phyloP scores from a whole-genome alignment of 805 yeast species.

The Metschnikowia hibisci region DNA sequence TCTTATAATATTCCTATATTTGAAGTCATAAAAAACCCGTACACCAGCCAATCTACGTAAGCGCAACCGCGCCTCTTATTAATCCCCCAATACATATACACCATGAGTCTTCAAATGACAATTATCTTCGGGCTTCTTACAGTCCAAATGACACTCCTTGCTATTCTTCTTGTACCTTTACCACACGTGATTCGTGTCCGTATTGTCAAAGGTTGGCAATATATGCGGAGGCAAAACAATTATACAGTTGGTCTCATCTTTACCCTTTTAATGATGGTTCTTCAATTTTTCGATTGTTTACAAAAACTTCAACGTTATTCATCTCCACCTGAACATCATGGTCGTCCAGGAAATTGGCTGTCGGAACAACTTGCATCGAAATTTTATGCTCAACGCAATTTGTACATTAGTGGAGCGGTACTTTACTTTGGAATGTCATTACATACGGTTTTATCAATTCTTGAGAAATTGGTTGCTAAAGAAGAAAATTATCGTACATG shows the following conservation, averaged over 20 bases:
- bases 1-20: too few relatives aligned
- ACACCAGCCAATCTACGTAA: background rate
- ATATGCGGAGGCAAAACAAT: conserved; percentile 35
- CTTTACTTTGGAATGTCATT: conserved; percentile 53
- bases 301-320: conserved; percentile 34
- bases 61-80: background rate
- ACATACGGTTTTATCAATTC: conserved; percentile 49
- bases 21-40: background rate
- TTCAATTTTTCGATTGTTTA: conserved; percentile 54
- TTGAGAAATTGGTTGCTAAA: conserved; percentile 49
- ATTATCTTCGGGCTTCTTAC: conserved; percentile 45
- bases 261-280: conserved; percentile 37
- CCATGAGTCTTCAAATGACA: conserved; percentile 46
- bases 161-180: conserved; percentile 51
- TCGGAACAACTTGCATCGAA: conserved; percentile 54
- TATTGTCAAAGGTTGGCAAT: conserved; percentile 36
- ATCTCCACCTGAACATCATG: conserved; percentile 13
- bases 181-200: conserved; percentile 46
- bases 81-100: conserved; percentile 8
- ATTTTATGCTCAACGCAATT: conserved; percentile 60
- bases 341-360: conserved; percentile 24
- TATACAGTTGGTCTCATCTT: conserved; percentile 44
- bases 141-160: conserved; percentile 48
- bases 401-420: conserved; percentile 61
- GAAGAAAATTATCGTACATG: conserved; percentile 26